These are phyloP conservation scores for Aphanomyces invadans DNA, from an alignment of 352 stramenopile species.

Conservation along the genomic window DNA sequence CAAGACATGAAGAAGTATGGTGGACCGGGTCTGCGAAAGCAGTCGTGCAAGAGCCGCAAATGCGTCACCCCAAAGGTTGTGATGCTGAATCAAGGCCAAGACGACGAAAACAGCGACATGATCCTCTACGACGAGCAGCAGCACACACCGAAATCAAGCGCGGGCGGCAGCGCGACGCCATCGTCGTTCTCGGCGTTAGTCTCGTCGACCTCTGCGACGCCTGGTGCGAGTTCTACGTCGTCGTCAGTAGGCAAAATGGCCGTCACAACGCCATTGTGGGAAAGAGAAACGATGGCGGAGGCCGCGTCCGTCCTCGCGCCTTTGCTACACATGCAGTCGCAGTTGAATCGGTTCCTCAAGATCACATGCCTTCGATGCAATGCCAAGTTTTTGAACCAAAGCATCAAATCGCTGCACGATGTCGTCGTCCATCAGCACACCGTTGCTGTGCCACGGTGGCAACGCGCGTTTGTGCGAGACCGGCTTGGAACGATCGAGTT, in stretches of 20 bases:
- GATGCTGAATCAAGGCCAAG: conserved; percentile 52
- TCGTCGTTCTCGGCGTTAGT: neutral
- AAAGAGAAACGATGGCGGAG: conserved; percentile 9
- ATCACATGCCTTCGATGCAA: conserved; percentile 15
- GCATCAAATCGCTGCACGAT: conserved; percentile 13
- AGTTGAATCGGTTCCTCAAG: conserved; percentile 15
- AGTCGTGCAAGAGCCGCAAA: conserved; percentile 74
- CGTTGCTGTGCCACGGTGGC: neutral
- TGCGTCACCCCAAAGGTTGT: conserved; percentile 65
- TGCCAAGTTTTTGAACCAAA: conserved; percentile 3
- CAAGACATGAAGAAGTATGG: conserved; percentile 83
- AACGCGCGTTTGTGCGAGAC: neutral
- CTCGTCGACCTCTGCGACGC: neutral
- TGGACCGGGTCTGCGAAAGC: conserved; percentile 65
- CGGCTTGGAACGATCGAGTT: conserved; percentile 27
- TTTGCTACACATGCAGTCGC: neutral
- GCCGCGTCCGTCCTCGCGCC: neutral
- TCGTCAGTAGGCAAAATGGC: too few relatives aligned
- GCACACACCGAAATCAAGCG: neutral
- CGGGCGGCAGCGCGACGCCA: neutral
- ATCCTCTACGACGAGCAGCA: conserved; percentile 38
- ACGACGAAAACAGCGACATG: conserved; percentile 31
- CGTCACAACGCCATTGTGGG: conserved; percentile 15
- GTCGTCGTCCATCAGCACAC: conserved; percentile 8
- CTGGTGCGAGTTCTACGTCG: too few relatives aligned